Conservation (phyloP, 2,329 filamentous ascomycete genomes). For the Atkinsonella texensis region DNA sequence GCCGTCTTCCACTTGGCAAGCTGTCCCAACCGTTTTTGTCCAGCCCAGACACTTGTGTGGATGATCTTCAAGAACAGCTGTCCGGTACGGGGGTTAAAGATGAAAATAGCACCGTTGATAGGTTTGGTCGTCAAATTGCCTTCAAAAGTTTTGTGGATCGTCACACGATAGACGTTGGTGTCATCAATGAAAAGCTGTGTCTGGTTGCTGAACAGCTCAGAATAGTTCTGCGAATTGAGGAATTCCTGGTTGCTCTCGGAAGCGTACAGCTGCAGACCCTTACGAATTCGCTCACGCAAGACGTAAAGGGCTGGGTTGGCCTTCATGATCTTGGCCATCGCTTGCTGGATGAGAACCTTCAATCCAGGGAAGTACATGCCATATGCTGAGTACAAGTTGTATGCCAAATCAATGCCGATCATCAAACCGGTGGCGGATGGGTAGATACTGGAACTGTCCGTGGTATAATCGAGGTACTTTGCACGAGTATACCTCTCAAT, state of each 20-base stretch:
- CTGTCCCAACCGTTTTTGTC: constrained; percentile 97
- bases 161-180: constrained; percentile 98
- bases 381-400: constrained; percentile 96
- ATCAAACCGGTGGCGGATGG: constrained; percentile 93
- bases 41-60: constrained; percentile 97
- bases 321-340: constrained; percentile 99
- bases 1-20: constrained; percentile 99
- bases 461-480: constrained; percentile 98
- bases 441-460: constrained; percentile 97
- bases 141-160: constrained; percentile 99
- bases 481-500: constrained; percentile 96
- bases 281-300: constrained; percentile 90
- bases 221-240: constrained; percentile 98
- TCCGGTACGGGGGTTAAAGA: constrained; percentile 97
- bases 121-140: constrained; percentile 98
- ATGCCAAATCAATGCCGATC: constrained; percentile 94
- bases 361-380: constrained; percentile 97
- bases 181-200: constrained; percentile 98
- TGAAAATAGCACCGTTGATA: constrained; percentile 99
- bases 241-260: constrained; percentile 99
- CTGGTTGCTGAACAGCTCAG: constrained; percentile 97
- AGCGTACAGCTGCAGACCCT: constrained; percentile 94
- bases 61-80: constrained; percentile 99
- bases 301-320: constrained; percentile 96
- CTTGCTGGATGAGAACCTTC: constrained; percentile 90